phyloP scores from a whole-genome alignment of 2,329 filamentous ascomycete genomes.

The Passalora sequoiae region DNA sequence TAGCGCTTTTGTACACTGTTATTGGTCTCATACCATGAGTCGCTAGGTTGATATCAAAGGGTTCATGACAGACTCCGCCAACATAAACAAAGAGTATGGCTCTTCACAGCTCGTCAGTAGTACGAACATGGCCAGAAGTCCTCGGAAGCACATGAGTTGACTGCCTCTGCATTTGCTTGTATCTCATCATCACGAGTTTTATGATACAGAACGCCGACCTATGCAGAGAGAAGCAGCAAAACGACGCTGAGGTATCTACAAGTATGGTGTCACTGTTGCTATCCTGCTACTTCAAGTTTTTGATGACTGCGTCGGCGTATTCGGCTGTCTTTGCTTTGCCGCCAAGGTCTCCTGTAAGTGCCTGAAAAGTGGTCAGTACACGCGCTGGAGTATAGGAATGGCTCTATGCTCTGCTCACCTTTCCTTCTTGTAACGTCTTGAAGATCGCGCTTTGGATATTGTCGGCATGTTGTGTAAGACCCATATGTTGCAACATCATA shows the following conservation, averaged over 20 bases:
- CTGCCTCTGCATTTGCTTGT: neutral
- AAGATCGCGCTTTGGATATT: slow-evolving; percentile 95
- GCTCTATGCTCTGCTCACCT: slow-evolving; percentile 54
- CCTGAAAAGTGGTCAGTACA: slow-evolving; percentile 36
- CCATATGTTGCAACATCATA: slow-evolving; percentile 99
- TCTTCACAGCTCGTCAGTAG: no score
- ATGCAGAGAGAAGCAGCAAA: neutral
- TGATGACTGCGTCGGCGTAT: slow-evolving; percentile 89
- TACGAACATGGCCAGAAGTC: no score
- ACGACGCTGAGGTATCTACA: slow-evolving; percentile 10
- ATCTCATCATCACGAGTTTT: neutral
- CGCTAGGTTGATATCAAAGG: no score
- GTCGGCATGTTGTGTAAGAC: slow-evolving; percentile 73
- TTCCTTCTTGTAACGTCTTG: slow-evolving; percentile 90
- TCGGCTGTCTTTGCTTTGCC: slow-evolving; percentile 94
- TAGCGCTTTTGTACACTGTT: no score
- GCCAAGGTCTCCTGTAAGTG: slow-evolving; percentile 89
- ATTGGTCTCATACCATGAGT: no score
- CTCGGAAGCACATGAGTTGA: no score
- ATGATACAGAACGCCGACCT: slow-evolving; percentile 3
- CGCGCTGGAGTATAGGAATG: no score
- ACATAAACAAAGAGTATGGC: no score
- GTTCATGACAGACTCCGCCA: no score
- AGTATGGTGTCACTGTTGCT: neutral
- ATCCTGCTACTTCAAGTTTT: slow-evolving; percentile 46